These are phyloP conservation scores for Solanum medicagineum DNA, from an alignment of 257 asterid species.

Conservation along the genomic window DNA sequence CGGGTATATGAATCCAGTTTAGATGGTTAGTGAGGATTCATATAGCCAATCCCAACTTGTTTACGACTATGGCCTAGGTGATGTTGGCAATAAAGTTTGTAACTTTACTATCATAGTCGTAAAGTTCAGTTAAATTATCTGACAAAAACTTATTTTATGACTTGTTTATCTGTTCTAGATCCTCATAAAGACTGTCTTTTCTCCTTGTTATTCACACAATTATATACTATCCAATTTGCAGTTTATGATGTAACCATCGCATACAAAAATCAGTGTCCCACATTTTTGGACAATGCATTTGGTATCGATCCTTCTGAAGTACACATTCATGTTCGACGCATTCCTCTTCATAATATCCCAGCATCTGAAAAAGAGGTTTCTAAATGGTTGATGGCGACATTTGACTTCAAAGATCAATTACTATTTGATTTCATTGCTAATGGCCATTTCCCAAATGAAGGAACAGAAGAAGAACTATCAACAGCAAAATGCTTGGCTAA, in stretches of 20 bases:
- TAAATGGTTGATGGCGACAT: constrained; percentile 56
- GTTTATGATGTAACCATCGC: constrained; percentile 85
- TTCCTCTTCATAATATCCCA: constrained; percentile 40
- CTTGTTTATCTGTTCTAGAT: not conserved
- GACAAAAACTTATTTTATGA: not conserved
- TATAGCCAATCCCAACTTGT: not conserved
- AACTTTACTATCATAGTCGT: not conserved
- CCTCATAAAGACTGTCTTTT: not conserved
- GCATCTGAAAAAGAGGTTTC: constrained; percentile 30
- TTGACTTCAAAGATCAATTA: constrained; percentile 53
- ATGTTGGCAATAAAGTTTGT: not conserved
- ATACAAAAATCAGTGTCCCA: constrained; percentile 53
- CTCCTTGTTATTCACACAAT: not conserved
- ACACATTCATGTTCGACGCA: constrained; percentile 60
- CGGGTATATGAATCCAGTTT: not conserved
- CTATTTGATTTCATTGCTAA: constrained; percentile 38
- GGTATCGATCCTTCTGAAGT: constrained; percentile 86
- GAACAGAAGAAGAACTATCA: constrained; percentile 43
- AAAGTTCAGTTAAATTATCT: not conserved
- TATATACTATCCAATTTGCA: constrained; percentile 13
- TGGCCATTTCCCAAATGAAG: constrained; percentile 61
- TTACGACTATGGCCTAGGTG: not conserved
- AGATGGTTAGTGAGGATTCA: not conserved
- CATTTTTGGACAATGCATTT: constrained; percentile 70
- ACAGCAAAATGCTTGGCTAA: constrained; percentile 35